phyloP scores from a whole-genome alignment of 2,329 filamentous ascomycete genomes.

The Camptophora hylomeconis region DNA sequence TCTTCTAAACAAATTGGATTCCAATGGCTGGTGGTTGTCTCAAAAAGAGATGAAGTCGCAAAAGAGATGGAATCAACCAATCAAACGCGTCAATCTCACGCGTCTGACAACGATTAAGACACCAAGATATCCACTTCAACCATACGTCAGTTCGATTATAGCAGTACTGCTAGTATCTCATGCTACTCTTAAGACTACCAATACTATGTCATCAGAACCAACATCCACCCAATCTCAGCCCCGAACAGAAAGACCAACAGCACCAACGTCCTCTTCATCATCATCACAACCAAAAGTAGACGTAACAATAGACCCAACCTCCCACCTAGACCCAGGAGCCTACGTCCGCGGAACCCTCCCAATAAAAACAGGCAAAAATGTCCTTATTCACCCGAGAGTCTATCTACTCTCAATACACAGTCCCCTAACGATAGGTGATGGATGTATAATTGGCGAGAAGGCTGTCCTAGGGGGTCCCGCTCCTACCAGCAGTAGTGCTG shows the following conservation, averaged over 20 bases:
- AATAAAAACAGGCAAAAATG: constrained; percentile 64
- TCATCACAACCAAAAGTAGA: constrained; percentile 19
- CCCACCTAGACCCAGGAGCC: constrained; percentile 32
- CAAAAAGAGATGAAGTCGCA: too few species aligned
- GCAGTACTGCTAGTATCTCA: too few species aligned
- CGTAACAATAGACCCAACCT: constrained; percentile 23
- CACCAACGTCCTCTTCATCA: constrained; percentile 6
- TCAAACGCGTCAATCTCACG: not conserved
- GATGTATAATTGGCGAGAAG: constrained; percentile 68
- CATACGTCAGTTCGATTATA: too few species aligned
- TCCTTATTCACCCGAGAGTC: constrained; percentile 74
- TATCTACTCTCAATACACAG: constrained; percentile 67
- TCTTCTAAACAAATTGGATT: not conserved
- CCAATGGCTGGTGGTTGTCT: too few species aligned
- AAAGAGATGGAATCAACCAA: not conserved
- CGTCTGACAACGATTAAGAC: too few species aligned
- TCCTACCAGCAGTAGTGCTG: constrained; percentile 2
- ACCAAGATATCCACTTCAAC: too few species aligned
- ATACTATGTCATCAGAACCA: constrained; percentile 23
- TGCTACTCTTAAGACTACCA: too few species aligned
- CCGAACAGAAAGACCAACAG: too few species aligned
- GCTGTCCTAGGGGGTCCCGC: constrained; percentile 32
- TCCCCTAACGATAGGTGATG: constrained; percentile 66
- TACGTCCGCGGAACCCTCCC: constrained; percentile 56
- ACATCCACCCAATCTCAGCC: constrained; percentile 8